Percentiles rank a stretch among this genome's conserved stretches.
phyloP scores from a whole-genome alignment of 768 basidiomycete genomes.

The Termitomyces sp. region DNA sequence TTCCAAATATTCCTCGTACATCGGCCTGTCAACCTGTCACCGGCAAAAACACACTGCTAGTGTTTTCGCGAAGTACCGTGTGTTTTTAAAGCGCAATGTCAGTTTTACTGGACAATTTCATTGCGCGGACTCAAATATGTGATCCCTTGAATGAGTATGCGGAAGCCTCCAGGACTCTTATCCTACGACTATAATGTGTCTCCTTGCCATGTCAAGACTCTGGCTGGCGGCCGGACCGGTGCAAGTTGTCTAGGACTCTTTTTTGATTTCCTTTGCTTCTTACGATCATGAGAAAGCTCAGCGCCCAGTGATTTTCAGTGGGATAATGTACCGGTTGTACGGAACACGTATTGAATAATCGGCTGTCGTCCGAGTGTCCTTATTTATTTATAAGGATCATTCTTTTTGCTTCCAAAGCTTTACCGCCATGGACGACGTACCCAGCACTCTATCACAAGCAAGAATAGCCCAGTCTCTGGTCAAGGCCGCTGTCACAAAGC shows the following conservation, averaged over 20 bases:
- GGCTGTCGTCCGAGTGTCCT: neutral
- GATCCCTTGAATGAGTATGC: neutral
- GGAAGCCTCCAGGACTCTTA: neutral
- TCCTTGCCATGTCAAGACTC: neutral
- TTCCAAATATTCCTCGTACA: neutral
- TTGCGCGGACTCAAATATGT: neutral
- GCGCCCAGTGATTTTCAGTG: neutral
- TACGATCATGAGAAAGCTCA: neutral
- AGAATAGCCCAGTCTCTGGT: slow-evolving; percentile 56
- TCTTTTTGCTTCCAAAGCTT: neutral
- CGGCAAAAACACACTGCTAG: neutral
- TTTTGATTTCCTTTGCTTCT: neutral
- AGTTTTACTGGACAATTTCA: neutral
- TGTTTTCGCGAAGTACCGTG: neutral
- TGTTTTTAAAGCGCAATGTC: neutral
- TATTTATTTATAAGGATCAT: neutral
- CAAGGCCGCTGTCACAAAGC: slow-evolving; percentile 53
- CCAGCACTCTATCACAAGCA: slow-evolving; percentile 48
- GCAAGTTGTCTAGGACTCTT: neutral
- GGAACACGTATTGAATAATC: neutral
- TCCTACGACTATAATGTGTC: neutral
- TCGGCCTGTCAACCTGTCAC: neutral
- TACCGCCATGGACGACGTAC: slow-evolving; percentile 13
- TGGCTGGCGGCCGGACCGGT: neutral
- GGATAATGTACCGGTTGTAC: neutral